Evolutionary conservation across 163 green algal species (phyloP), one percentile per base, ranked within the genome.

Genomic region (Volvox carteri): DNA sequence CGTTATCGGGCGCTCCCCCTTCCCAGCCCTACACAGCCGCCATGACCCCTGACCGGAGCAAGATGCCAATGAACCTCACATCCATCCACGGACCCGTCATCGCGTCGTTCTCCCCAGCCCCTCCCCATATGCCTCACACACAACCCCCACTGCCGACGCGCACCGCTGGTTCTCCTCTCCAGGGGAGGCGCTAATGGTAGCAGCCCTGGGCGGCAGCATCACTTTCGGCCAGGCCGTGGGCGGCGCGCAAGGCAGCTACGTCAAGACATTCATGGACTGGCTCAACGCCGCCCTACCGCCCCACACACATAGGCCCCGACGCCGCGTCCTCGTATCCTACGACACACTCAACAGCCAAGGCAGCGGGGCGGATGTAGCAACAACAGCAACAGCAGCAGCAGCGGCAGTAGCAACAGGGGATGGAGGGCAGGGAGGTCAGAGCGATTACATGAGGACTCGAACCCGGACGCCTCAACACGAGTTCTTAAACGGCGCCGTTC

Each of bases 181-280:
- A 86, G 79, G 79, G n/a, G 60, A 86, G 79, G 41, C 42, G 14
- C 14, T 86, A 4, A n/a, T 33, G 2, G 44, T 86, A 4, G 79
- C n/a, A 25, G 60, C 62, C 30, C 79, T 86, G 62, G 79, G 79
- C 44, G 79, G 79, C 42, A 86, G 79, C 79, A 86, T 86, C 60
- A 86, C 79, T 7, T 44, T 33, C 44, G 79, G 79, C 30, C 79
- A 86, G 79, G 42, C 56, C 4, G 79, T 35, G 44, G 79, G 79
- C 3, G 54, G 78, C 56, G 11, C 9, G 30, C 6, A 74, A 23
- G 23, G 65, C 37, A 58, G 28, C 14, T 74, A 85, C 78, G 37
- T 46, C 9, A 65, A 21, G 46, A 76, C 12, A 2, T 86, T 84
- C 50, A 52, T 35, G 52, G 50, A 84, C 6, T 84, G 79, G 79